These are phyloP conservation scores for Tagetes erecta DNA, from an alignment of 129 eudicot genomes.

Conservation along the genomic window DNA sequence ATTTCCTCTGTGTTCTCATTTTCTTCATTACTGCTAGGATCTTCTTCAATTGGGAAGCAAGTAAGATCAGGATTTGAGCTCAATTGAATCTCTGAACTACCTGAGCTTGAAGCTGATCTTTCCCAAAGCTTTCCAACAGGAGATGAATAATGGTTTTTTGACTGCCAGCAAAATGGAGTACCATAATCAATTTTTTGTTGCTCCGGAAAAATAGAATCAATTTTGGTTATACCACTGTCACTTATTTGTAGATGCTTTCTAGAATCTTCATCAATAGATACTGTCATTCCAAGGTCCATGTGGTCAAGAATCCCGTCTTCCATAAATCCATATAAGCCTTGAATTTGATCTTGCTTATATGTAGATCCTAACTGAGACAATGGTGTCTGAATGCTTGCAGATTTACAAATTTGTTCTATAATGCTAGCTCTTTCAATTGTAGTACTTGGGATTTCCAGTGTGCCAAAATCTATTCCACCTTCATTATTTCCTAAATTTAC, in stretches of 20 bases:
- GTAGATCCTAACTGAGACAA: constrained; percentile 50
- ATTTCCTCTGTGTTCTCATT: constrained; percentile 46
- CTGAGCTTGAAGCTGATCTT: constrained; percentile 52
- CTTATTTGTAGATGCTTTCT: constrained; percentile 32
- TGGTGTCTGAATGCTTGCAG: constrained; percentile 61
- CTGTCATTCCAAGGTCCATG: constrained; percentile 30
- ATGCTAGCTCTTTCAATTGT: constrained; percentile 55
- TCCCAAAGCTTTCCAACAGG: constrained; percentile 73
- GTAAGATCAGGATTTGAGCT: constrained; percentile 83
- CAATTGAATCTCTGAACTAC: constrained; percentile 62
- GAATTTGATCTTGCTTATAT: constrained; percentile 29
- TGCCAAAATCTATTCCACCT: constrained; percentile 36
- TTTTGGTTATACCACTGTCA: constrained; percentile 29
- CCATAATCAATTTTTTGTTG: constrained; percentile 47
- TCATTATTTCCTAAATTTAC: constrained; percentile 38
- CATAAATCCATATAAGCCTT: constrained; percentile 43
- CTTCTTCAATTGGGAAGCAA: constrained; percentile 92
- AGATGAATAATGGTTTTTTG: constrained; percentile 43
- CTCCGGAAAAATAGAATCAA: constrained; percentile 32
- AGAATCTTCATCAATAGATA: constrained; percentile 34
- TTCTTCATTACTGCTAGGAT: constrained; percentile 62
- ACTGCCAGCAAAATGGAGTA: constrained; percentile 45
- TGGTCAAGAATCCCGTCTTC: constrained; percentile 58
- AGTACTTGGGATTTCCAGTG: constrained; percentile 42
- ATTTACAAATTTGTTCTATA: constrained; percentile 60